These are phyloP conservation scores for Sphagnurus paluster DNA, from an alignment of 1,284 basidiomycete species.

Conservation along the genomic window DNA sequence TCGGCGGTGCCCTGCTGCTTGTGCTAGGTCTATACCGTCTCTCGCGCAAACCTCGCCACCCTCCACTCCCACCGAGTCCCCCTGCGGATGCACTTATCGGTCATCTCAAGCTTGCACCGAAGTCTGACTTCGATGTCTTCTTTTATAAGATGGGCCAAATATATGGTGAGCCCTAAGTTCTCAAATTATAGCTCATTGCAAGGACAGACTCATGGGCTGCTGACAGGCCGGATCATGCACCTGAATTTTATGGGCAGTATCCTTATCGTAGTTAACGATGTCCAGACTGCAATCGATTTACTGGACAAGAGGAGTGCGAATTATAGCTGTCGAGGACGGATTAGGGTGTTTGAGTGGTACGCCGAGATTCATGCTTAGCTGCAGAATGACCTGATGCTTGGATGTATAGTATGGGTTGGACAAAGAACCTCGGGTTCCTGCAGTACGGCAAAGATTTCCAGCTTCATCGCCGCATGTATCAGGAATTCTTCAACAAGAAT, in stretches of 20 bases:
- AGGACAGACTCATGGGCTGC: too few species aligned
- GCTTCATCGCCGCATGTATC: too few species aligned
- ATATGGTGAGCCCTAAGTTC: background rate
- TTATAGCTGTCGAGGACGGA: too few species aligned
- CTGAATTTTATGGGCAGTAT: constrained; percentile 25
- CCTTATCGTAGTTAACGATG: constrained; percentile 31
- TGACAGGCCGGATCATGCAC: constrained; percentile 23
- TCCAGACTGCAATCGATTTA: constrained; percentile 28
- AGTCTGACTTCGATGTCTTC: background rate
- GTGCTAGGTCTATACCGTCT: background rate
- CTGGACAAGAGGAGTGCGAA: constrained; percentile 28
- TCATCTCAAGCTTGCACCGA: constrained; percentile 3
- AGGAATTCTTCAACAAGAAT: too few species aligned
- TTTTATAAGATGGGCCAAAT: background rate
- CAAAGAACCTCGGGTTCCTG: too few species aligned
- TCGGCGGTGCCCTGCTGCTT: too few species aligned
- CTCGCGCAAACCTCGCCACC: background rate
- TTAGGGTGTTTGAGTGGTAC: too few species aligned
- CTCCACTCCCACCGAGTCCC: constrained; percentile 10
- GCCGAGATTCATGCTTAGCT: too few species aligned
- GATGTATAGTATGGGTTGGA: too few species aligned
- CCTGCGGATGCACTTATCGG: constrained; percentile 8
- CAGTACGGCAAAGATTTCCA: too few species aligned
- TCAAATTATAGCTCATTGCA: too few species aligned
- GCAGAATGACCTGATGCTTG: too few species aligned